Percentiles rank a stretch among this genome's conserved stretches.
phyloP scores from a whole-genome alignment of 495 filamentous ascomycete species.

The Tuber melanosporum region DNA sequence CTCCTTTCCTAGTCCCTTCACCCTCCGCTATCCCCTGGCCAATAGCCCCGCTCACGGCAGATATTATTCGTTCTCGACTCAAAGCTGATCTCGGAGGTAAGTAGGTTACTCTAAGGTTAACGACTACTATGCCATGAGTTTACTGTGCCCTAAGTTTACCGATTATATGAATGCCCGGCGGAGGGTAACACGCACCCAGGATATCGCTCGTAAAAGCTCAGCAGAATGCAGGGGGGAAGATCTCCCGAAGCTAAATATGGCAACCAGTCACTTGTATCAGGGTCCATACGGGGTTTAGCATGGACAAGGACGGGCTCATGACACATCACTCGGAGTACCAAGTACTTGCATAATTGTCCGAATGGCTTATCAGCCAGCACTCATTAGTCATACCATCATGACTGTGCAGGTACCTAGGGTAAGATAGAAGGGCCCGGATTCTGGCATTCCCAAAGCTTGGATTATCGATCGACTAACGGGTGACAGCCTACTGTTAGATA shows the following conservation, averaged over 20 bases:
- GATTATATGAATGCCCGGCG: neutral
- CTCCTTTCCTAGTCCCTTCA: neutral
- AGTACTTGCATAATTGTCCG: neutral
- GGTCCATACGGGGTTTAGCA: neutral
- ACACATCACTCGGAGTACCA: constrained; percentile 22
- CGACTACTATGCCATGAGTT: neutral
- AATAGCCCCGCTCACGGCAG: neutral
- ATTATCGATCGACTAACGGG: neutral
- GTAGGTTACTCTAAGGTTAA: neutral
- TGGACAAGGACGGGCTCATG: constrained; percentile 29
- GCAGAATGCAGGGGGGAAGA: neutral
- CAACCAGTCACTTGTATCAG: neutral
- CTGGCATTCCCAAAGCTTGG: neutral
- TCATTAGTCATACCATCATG: neutral
- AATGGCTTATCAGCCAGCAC: neutral
- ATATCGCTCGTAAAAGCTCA: neutral
- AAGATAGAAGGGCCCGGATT: neutral
- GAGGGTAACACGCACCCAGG: neutral
- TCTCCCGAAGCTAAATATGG: neutral
- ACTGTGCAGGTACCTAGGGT: neutral
- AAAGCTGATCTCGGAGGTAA: neutral
- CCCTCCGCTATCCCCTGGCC: neutral
- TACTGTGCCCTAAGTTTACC: neutral
- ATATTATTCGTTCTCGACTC: neutral
- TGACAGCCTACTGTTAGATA: neutral